Conservation (phyloP, 2,329 filamentous ascomycete genomes). For the Hymenotorrendiella dingleyae region DNA sequence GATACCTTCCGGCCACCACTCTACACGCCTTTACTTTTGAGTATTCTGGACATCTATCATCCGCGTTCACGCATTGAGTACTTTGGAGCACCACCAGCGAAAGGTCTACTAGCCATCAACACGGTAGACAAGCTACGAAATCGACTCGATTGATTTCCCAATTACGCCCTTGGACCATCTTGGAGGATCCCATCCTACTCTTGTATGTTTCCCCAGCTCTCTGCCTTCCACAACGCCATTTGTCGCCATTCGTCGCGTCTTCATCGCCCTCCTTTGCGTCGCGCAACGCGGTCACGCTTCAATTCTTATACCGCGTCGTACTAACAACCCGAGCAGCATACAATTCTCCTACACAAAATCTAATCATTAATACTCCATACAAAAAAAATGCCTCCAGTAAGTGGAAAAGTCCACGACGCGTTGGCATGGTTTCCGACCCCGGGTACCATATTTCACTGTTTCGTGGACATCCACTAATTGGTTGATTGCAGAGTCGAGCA, state of each 20-base stretch:
- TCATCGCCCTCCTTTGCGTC: conserved; percentile 1
- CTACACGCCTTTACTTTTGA: conserved; percentile 10
- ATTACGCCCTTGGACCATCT: conserved; percentile 9
- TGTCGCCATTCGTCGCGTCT: conserved; percentile 20
- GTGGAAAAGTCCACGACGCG: conserved; percentile 27
- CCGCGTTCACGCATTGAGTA: conserved; percentile 16
- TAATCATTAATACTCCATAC: conserved; percentile 31
- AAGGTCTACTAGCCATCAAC: conserved; percentile 11
- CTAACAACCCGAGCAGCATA: conserved; percentile 21
- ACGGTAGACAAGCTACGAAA: conserved; percentile 26
- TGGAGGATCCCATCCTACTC: conserved; percentile 9
- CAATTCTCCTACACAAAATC: conserved; percentile 10
- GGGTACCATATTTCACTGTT: too few species aligned
- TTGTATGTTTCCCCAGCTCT: conserved; percentile 19
- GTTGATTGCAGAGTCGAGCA: conserved; percentile 52
- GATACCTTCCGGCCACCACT: too few species aligned
- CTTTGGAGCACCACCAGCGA: conserved; percentile 10
- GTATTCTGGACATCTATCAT: conserved; percentile 10
- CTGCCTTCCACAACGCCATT: not conserved
- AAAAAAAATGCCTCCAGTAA: conserved; percentile 49
- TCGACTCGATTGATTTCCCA: too few species aligned
- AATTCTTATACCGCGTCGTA: conserved; percentile 18
- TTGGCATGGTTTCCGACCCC: too few species aligned
- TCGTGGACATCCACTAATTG: too few species aligned
- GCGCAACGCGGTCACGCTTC: conserved; percentile 23